These are phyloP conservation scores for Fragilariopsis cylindrus DNA, from an alignment of 108 stramenopile genomes.

Conservation along the genomic window DNA sequence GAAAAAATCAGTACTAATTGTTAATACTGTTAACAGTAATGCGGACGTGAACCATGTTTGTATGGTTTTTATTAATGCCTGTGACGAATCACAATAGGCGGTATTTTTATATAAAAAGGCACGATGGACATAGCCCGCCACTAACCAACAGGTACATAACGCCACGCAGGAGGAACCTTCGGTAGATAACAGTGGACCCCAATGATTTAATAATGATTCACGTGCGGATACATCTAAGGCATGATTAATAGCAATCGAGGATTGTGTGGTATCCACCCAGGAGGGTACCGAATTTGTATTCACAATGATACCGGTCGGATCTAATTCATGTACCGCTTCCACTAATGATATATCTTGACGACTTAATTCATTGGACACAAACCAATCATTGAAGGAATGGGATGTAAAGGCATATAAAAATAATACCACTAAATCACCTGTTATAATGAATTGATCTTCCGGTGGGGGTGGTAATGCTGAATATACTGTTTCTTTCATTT, in stretches of 20 bases:
- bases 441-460: conserved; percentile 73
- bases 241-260: conserved; percentile 19
- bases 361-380: conserved; percentile 21
- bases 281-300: conserved; percentile 41
- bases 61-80: conserved; percentile 57
- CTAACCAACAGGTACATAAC: conserved; percentile 66
- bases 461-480: conserved; percentile 58
- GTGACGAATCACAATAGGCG: conserved; percentile 46
- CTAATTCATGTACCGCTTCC: conserved; percentile 26
- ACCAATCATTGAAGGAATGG: conserved; percentile 58
- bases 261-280: conserved; percentile 55
- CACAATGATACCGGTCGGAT: conserved; percentile 8
- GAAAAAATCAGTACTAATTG: conserved; percentile 34
- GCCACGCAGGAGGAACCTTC: conserved; percentile 61
- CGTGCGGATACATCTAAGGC: conserved; percentile 32
- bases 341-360: conserved; percentile 10
- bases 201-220: conserved; percentile 38
- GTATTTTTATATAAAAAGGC: conserved; percentile 71
- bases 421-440: conserved; percentile 70
- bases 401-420: conserved; percentile 78
- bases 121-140: conserved; percentile 56
- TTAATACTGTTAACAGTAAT: conserved; percentile 45
- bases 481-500: no score
- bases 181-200: conserved; percentile 58
- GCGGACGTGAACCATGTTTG: conserved; percentile 64